Base-by-base conservation (phyloP, 345 rosid genomes). In the Eucalyptus guilfoylei region DNA sequence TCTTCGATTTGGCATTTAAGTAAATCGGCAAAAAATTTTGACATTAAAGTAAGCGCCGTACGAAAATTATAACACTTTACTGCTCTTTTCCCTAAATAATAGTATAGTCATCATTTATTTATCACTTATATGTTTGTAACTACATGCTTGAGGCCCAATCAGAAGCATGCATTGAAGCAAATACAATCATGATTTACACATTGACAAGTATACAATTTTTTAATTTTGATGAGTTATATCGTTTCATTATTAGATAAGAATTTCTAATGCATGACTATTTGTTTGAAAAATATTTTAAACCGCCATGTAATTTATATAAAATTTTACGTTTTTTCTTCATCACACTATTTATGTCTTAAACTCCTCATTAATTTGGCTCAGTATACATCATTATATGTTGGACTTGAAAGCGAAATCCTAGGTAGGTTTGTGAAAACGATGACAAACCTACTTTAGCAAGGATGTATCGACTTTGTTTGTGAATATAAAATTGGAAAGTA, bases 41-140 rank as follows among this genome's bases (percentile, higher is more conserved):
- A 54, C 5, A 54, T 8, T 1, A 54, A 54, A 54, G 0, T 54
- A 1, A 54, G 1, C 1, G 0, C 2, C 12, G 0, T 4, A 23
- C 0, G 0, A 54, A 23, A 54, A 54, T 54, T 2, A 54, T 23
- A 3, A 2, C 0, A 54, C 1, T 23, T 54, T 23, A 23, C 9
- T 19, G 5, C 11, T 21, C 8, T 54, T 69, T 40, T 69, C 5
- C 42, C 5, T 1, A 76, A 37, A 37, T 76, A 11, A 37, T 37
- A 37, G 1, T 15, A 19, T 37, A 19, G 3, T 23, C 47, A 21
- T 76, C 5, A 11, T 5, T 37, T 37, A 76, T 37, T 76, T 21
- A 1, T 76, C 44, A 69, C 44, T 62, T 62, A 9, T 9, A 37
- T 69, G 42, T 32, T 69, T 34, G 42, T 69, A 34, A 17, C 24